Evolutionary conservation across 331 rosid species (phyloP), one percentile per base, ranked within the genome.

Genomic region (Arachis monticola): DNA sequence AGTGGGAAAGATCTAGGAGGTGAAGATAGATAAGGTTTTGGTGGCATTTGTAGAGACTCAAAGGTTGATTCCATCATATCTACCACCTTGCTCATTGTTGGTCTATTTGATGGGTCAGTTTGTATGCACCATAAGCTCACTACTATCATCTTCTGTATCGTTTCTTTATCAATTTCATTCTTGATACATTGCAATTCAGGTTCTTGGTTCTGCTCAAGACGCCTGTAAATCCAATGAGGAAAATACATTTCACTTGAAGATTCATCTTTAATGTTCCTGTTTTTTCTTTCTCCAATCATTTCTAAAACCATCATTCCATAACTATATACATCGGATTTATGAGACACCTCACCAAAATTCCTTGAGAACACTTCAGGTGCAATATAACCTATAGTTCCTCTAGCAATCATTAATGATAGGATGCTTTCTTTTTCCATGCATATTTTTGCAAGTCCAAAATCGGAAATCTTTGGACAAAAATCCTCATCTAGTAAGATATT

Each of bases 41-140:
- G 89, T 27, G 92, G 92, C 4, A 87, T 48, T 71, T 85, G 74
- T 81, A 87, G 60, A 8, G 62, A 67, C 3, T 83, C 85, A 10
- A 81, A 41, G 30, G 45, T 78, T 40, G 82, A 83, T 80, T 83
- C 89, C 71, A 85, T 12, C 92, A 85, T 81, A 9, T 87, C 87
- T 4, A 83, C 87, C 13, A 85, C 89, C 72, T 62, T 51, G 2
- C 63, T 67, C 82, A 88, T 85, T 0, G 85, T n/a, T 1, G 90
- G 92, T 3, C 92, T 45, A 14, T 77, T 69, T 8, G 83, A 83
- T 1, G 88, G 85, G 12, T 85, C 70, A 2, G 79, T 79, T 0
- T 88, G 90, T 17, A 88, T 85, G 60, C 92, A 88, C 92, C 92
- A 85, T 12, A 88, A 74, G 27, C 84, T 77, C 30, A 85, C 84